These are phyloP conservation scores for Ogataea glucozyma DNA, from an alignment of 805 yeast genomes.

Conservation along the genomic window DNA sequence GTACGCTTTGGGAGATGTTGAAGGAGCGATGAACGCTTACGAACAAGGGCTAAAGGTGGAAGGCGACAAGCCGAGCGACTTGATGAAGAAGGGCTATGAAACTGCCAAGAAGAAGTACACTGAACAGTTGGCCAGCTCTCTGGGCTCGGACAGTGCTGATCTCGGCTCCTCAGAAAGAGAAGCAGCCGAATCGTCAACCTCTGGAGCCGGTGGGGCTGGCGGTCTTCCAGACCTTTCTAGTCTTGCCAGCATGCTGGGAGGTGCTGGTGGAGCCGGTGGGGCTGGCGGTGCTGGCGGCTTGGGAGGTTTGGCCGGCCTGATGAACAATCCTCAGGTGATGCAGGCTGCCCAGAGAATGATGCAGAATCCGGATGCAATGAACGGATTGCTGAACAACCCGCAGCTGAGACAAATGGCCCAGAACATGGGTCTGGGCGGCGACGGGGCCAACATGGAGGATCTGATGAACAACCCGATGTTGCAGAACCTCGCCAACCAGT, in stretches of 20 bases:
- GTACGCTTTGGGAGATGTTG: conserved; percentile 91
- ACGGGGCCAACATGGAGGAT: conserved; percentile 53
- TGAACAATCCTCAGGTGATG: conserved; percentile 91
- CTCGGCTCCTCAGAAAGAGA: conserved; percentile 24
- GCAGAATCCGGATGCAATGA: conserved; percentile 80
- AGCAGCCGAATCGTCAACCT: conserved; percentile 30
- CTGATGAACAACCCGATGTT: conserved; percentile 82
- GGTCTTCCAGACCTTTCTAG: conserved; percentile 80
- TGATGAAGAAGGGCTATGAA: conserved; percentile 91
- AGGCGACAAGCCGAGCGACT: conserved; percentile 80
- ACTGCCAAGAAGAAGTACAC: conserved; percentile 88
- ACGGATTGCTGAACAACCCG: conserved; percentile 77
- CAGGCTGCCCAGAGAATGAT: conserved; percentile 86
- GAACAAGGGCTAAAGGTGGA: conserved; percentile 83
- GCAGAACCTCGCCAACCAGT: conserved; percentile 66
- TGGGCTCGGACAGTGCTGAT: conserved; percentile 31
- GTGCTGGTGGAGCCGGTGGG: conserved; percentile 70
- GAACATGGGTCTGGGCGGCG: conserved; percentile 68
- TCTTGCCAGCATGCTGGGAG: conserved; percentile 57
- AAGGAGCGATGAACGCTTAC: conserved; percentile 88
- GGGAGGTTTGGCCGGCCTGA: conserved; percentile 65
- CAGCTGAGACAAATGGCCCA: conserved; percentile 82
- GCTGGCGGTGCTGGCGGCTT: conserved; percentile 62
- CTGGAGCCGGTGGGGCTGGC: conserved; percentile 37
- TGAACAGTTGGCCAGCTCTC: conserved; percentile 58